Conservation (phyloP, 106 monocot genomes). For the Dioscorea alata region DNA sequence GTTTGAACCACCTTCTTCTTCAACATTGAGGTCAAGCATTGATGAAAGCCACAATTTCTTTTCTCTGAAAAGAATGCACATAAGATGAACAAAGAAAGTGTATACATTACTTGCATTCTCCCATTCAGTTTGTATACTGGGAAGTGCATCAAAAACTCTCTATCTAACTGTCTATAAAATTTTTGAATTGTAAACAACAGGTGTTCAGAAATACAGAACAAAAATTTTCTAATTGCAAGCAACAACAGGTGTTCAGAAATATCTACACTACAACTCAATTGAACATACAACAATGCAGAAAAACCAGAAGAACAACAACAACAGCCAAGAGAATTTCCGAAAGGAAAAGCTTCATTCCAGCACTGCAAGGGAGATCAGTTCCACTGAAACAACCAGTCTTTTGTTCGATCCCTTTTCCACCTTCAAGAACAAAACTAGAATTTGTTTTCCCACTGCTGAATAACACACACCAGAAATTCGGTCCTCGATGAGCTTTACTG, state of each 20-base stretch:
- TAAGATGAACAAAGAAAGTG: conserved; percentile 4
- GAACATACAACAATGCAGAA: neutral
- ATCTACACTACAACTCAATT: neutral
- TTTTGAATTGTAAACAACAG: neutral
- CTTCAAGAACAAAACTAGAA: conserved; percentile 63
- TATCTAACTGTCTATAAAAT: neutral
- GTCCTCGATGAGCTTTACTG: conserved; percentile 24
- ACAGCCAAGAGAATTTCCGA: neutral
- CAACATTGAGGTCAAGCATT: neutral
- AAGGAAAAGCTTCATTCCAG: conserved; percentile 12
- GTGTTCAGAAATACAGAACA: neutral
- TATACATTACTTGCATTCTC: neutral
- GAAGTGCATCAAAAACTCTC: neutral
- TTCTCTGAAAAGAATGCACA: conserved; percentile 6
- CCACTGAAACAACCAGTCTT: conserved; percentile 69
- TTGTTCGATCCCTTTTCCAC: conserved; percentile 60
- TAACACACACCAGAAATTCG: conserved; percentile 62
- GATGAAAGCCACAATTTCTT: neutral
- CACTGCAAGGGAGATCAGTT: conserved; percentile 34
- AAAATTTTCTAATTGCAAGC: neutral
- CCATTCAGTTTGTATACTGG: neutral
- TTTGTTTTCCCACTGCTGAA: conserved; percentile 49
- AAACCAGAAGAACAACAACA: neutral
- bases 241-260: neutral
- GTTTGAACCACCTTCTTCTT: conserved; percentile 10